phyloP scores from a whole-genome alignment of 768 basidiomycete genomes.

The Agrocybe pediades region DNA sequence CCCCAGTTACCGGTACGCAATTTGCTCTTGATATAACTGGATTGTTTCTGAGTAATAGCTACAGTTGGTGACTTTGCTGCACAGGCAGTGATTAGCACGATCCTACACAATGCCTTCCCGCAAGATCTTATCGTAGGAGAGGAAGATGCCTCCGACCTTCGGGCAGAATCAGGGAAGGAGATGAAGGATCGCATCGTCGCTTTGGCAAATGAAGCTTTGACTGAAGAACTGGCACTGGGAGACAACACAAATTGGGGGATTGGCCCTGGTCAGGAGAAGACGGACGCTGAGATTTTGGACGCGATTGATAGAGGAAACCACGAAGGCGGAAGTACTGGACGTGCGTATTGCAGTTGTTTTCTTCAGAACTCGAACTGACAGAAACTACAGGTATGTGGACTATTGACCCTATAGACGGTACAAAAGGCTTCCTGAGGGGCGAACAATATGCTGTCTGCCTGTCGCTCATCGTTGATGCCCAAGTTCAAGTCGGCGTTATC shows the following conservation, averaged over 20 bases:
- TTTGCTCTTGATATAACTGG: background rate
- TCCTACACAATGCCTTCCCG: constrained; percentile 79
- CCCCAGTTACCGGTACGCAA: constrained; percentile 80
- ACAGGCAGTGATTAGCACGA: constrained; percentile 87
- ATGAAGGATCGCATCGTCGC: constrained; percentile 63
- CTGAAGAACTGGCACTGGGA: constrained; percentile 49
- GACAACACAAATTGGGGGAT: constrained; percentile 75
- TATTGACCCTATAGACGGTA: constrained; percentile 90
- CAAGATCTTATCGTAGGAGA: constrained; percentile 90
- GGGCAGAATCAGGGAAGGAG: constrained; percentile 27
- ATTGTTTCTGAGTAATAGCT: background rate
- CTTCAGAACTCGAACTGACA: background rate
- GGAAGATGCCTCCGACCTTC: constrained; percentile 85
- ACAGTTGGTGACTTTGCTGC: constrained; percentile 92
- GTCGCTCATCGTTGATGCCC: constrained; percentile 76
- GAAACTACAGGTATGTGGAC: constrained; percentile 73
- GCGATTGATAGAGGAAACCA: constrained; percentile 86
- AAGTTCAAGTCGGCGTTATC: constrained; percentile 82
- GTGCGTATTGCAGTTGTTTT: constrained; percentile 45
- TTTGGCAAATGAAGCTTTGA: constrained; percentile 82
- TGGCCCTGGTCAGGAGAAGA: constrained; percentile 56
- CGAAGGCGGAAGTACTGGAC: constrained; percentile 69
- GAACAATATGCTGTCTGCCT: constrained; percentile 94
- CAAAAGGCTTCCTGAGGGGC: constrained; percentile 89
- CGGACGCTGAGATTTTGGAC: constrained; percentile 65